phyloP scores from a whole-genome alignment of 2,329 filamentous ascomycete genomes.

The Sclerotinia subarctica region DNA sequence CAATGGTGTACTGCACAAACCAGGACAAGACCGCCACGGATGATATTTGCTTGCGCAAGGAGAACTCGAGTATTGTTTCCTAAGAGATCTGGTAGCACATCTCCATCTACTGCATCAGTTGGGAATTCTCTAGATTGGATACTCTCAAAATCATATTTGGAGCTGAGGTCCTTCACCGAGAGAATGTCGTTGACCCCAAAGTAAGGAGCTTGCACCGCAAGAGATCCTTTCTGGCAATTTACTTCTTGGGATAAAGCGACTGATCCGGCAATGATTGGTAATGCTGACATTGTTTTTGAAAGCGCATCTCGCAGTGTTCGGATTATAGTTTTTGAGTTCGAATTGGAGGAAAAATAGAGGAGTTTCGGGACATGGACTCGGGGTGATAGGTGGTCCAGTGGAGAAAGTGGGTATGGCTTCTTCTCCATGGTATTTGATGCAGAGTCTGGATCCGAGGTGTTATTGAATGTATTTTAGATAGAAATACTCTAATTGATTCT shows the following conservation, averaged over 20 bases:
- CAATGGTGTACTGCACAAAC: slow-evolving; percentile 6
- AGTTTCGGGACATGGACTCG: slow-evolving; percentile 3
- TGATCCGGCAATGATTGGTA: not conserved
- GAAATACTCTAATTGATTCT: not conserved
- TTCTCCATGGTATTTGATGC: not conserved
- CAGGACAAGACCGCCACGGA: not conserved
- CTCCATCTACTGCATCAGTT: not conserved
- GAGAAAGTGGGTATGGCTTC: not conserved
- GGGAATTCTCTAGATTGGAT: not conserved
- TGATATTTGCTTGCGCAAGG: slow-evolving; percentile 8
- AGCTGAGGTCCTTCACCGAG: slow-evolving; percentile 2
- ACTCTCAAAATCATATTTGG: slow-evolving; percentile 9
- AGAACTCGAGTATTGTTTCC: not conserved
- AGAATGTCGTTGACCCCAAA: not conserved
- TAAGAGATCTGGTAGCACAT: not conserved
- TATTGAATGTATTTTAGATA: not conserved
- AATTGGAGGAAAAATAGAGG: slow-evolving; percentile 1
- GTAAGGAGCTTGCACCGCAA: slow-evolving; percentile 6
- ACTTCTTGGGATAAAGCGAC: not conserved
- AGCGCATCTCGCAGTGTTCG: not conserved
- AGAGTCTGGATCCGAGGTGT: not conserved
- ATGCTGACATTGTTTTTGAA: slow-evolving; percentile 6
- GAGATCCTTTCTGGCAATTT: not conserved
- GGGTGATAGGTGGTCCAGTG: slow-evolving; percentile 7
- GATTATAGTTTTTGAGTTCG: not conserved